Percentiles rank a stretch among this genome's conserved stretches.
These are phyloP conservation scores for Lactarius quietus DNA, from an alignment of 768 basidiomycete species.

Conservation along the genomic window DNA sequence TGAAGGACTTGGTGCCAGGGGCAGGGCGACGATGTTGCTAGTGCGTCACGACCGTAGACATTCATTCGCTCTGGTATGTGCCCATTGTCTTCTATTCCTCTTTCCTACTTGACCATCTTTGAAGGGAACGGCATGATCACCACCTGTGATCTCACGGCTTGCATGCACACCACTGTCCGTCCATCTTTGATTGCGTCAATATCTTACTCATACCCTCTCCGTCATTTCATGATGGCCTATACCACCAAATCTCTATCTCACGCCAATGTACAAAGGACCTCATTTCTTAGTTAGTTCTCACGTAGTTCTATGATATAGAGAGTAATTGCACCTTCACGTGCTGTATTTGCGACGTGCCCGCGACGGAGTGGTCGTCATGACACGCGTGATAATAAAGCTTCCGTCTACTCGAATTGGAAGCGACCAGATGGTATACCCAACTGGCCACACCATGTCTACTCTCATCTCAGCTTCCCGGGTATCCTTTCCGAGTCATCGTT, in stretches of 20 bases:
- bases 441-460: background rate
- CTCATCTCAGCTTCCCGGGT: background rate
- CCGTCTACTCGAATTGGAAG: background rate
- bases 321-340: background rate
- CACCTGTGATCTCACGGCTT: background rate
- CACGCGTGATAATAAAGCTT: background rate
- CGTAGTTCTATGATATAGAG: constrained; percentile 15
- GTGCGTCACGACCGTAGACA: constrained; percentile 19
- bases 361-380: too few relatives aligned
- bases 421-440: background rate
- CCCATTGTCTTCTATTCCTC: background rate
- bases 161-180: background rate
- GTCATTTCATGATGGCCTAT: constrained; percentile 31
- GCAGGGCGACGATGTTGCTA: constrained; percentile 59
- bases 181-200: background rate
- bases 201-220: constrained; percentile 36
- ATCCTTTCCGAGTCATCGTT: background rate
- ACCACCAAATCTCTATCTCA: constrained; percentile 34
- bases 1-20: constrained; percentile 61
- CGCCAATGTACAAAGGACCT: constrained; percentile 29
- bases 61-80: constrained; percentile 4
- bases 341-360: background rate
- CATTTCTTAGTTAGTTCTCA: constrained; percentile 21
- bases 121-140: background rate
- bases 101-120: constrained; percentile 6